Base-by-base conservation (phyloP, 1,284 basidiomycete species). In the Rhodotorula glutinis region DNA sequence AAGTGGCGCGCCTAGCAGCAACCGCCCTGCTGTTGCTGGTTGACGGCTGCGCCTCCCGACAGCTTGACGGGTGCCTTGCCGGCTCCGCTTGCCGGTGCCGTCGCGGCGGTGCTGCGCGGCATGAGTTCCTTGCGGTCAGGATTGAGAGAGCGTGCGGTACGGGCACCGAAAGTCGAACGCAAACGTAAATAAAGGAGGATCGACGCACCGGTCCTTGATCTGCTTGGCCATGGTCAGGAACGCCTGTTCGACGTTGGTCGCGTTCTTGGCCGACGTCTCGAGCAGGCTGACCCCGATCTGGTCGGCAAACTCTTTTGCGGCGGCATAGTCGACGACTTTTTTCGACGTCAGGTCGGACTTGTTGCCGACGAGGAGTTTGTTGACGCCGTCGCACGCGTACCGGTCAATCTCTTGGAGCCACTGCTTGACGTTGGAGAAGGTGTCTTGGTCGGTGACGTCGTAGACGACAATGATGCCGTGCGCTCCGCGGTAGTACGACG, bases 331-430 rank as follows among this genome's bases (percentile, higher is more conserved):
- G 73, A 99, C 95, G 60, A 96, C 94, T 84, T 98, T 98, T 88
- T 98, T 98, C 83, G 87, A 88, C 52, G 92, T 92, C 79, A 98
- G 83, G 82, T 98, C 95, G 59, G 89, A 92, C 85, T 98, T 98
- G 85, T 98, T 98, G 72, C 95, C 95, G 66, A 98, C 92, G 60
- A 98, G 85, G 57, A 98, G 82, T 83, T 97, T 97, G 86, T 97
- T 97, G 69, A 98, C 95, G 63, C 95, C 96, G 81, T 98, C 96
- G 59, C 92, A 94, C 68, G 96, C 96, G 80, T 98, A 98, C 77
- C 95, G 88, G 83, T 98, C 96, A 77, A 98, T 98, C 82, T 99
- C 95, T 79, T 96, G 93, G 67, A 98, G 86, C 96, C 96, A 98
- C 80, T 97, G 93, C 85, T 98, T 99, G 79, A 98, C 96, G 77